Evolutionary conservation across 2,329 filamentous ascomycete species (phyloP).

Genomic region (Stagonosporopsis tanaceti): DNA sequence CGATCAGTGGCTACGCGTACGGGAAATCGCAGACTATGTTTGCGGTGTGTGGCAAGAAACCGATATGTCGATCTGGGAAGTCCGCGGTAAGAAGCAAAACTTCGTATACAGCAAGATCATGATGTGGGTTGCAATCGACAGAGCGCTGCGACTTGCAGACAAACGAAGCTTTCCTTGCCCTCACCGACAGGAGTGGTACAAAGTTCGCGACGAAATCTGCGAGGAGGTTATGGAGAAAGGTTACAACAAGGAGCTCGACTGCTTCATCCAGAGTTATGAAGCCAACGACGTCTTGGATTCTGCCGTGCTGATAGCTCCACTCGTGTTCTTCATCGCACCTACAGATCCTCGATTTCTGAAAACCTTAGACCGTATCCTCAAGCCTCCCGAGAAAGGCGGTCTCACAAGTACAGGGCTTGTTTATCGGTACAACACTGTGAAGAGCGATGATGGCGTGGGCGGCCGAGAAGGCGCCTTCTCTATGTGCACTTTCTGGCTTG

Average conservation of each 20-base stretch:
- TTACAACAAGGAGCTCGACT: conserved; percentile 73
- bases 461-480: conserved; percentile 78
- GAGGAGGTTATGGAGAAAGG: conserved; percentile 82
- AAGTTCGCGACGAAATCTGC: conserved; percentile 71
- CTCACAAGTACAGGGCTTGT: conserved; percentile 78
- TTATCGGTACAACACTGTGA: conserved; percentile 75
- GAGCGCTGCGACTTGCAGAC: conserved; percentile 75
- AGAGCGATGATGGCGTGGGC: conserved; percentile 75
- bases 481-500: conserved; percentile 86
- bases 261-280: conserved; percentile 81
- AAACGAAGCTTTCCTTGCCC: conserved; percentile 80
- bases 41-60: conserved; percentile 69
- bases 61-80: conserved; percentile 88
- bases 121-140: conserved; percentile 83
- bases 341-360: conserved; percentile 78
- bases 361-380: conserved; percentile 75
- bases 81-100: conserved; percentile 76
- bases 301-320: conserved; percentile 76
- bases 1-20: conserved; percentile 77
- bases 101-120: conserved; percentile 85
- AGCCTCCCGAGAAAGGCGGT: conserved; percentile 76
- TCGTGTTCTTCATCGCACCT: conserved; percentile 81
- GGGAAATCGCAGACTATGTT: conserved; percentile 74
- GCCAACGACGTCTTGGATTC: conserved; percentile 74
- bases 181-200: conserved; percentile 71